Percentiles rank a stretch among this genome's conserved stretches.
phyloP scores from a whole-genome alignment of 331 rosid genomes.

The Acacia concinna region DNA sequence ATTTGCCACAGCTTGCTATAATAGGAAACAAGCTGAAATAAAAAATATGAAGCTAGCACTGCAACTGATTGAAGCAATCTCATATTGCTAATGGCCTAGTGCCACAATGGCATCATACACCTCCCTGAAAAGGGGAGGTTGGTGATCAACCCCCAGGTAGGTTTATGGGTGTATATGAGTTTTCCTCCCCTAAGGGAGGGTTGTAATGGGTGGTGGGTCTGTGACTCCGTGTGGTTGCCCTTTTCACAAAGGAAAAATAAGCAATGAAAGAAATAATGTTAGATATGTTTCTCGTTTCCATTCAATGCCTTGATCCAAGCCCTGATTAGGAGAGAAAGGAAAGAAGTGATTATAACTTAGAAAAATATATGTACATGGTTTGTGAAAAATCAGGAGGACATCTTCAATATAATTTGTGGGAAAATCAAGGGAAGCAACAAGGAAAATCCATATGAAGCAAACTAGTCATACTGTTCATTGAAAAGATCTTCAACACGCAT shows the following conservation, averaged over 20 bases:
- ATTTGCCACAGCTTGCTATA: background rate
- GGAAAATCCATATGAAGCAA: background rate
- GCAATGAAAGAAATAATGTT: background rate
- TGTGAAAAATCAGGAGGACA: background rate
- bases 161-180: background rate
- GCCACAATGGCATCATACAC: background rate
- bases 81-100: background rate
- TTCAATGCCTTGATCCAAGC: background rate
- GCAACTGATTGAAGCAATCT: background rate
- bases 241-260: background rate
- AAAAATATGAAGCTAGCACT: background rate
- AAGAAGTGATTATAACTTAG: slow-evolving; percentile 7
- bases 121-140: background rate
- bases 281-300: slow-evolving; percentile 5
- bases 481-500: background rate
- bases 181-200: background rate
- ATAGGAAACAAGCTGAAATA: slow-evolving; percentile 7
- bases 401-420: background rate
- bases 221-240: background rate
- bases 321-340: slow-evolving; percentile 12
- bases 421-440: slow-evolving; percentile 14
- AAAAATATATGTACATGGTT: background rate
- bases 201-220: background rate
- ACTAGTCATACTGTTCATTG: background rate
- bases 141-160: background rate